Base-by-base conservation (phyloP, 2,329 filamentous ascomycete species). In the Sporothrix pseudoabietina region DNA sequence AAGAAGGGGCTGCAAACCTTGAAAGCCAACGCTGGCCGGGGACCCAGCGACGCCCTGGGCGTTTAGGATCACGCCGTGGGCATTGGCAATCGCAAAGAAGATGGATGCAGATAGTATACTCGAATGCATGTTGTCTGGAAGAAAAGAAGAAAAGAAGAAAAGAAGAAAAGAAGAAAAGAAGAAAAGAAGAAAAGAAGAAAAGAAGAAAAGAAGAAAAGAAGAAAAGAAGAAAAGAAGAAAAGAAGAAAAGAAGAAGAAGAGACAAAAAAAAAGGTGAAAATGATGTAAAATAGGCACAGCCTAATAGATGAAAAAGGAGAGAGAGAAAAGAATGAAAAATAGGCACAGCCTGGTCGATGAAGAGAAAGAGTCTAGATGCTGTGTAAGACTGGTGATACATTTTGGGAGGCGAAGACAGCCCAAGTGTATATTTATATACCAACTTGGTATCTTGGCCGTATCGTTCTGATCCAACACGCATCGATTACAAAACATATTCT, bases 21-120 rank as follows among this genome's bases (percentile, higher is more conserved):
- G 71, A 71, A 77, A 77, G n/a, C 74, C 76, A 16, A 74, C 59
- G 22, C 72, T 74, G 49, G 75, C 52, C 0, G 76, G 74, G 4
- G 76, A 76, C 8, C 75, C 76, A 2, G 57, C 14, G 1, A 47
- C 26, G 41, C 76, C 76, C 72, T 77, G 72, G 4, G 75, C 75
- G 16, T 65, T 65, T 19, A 75, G 71, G 57, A 77, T 69, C 19
- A 76, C 73, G 49, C 74, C 72, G 71, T 77, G 76, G 14, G 74
- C 76, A 41, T 55, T 71, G 30, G 74, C 76, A 26, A 73, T 71
- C 6, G 75, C 72, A 41, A 77, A 10, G 8, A 76, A 54, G 57
- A 73, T 69, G 39, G 72, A 65, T 6, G 71, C 52, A 8, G 71
- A 70, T 4, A 75, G 12, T 22, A 74, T 71, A 4, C 57, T 52